Evolutionary conservation across 78 protist species (phyloP).

Genomic region (Emiliania huxleyi): DNA sequence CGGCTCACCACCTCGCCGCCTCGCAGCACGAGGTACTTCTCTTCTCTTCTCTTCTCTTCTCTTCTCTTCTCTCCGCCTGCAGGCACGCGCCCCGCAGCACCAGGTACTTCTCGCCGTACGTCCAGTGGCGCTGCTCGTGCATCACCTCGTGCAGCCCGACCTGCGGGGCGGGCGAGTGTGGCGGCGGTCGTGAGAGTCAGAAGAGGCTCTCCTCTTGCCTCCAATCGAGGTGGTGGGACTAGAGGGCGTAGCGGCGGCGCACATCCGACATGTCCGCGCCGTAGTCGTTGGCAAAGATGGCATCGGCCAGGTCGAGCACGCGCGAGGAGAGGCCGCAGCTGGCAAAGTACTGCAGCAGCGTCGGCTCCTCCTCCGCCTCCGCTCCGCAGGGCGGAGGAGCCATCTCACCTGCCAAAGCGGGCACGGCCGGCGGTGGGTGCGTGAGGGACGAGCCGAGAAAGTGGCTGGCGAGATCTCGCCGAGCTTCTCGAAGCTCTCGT

Average conservation of each 20-base stretch:
- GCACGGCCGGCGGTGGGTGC: too few species aligned
- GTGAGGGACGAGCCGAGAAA: too few species aligned
- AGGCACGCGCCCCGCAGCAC: neutral
- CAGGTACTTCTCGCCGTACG: neutral
- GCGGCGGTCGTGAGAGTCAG: too few species aligned
- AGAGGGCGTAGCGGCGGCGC: too few species aligned
- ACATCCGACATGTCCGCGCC: neutral
- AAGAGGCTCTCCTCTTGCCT: too few species aligned
- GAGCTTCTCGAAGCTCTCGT: neutral
- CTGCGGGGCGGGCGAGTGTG: too few species aligned
- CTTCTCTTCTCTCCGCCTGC: too few species aligned
- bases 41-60: too few species aligned
- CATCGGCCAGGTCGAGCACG: slow-evolving; percentile 16
- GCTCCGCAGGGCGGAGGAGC: neutral
- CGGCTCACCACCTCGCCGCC: too few species aligned
- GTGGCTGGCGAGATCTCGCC: neutral
- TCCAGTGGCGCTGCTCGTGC: neutral
- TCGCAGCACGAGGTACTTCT: too few species aligned
- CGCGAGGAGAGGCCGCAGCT: neutral
- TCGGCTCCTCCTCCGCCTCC: neutral
- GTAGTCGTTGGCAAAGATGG: slow-evolving; percentile 18
- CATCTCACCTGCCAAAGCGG: too few species aligned
- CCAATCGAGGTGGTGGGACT: too few species aligned
- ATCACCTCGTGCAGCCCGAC: neutral
- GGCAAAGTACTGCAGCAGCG: neutral